A percentile compares a stretch with the other conserved stretches of the same genome.
These are phyloP conservation scores for Penicillium flavigenum DNA, from an alignment of 495 filamentous ascomycete species.

Conservation along the genomic window DNA sequence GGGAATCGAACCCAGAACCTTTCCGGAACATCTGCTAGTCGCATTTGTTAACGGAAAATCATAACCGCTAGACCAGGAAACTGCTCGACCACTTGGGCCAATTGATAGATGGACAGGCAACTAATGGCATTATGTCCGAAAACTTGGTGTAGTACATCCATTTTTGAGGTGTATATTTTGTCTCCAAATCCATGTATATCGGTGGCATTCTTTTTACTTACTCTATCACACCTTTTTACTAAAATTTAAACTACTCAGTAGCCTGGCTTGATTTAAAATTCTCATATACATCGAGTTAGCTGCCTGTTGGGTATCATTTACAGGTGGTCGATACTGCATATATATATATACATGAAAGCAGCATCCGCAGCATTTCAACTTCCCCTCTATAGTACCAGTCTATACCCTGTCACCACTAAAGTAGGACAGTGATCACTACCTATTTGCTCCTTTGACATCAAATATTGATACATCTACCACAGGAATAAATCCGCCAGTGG, in stretches of 20 bases:
- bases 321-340: background rate
- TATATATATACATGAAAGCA: background rate
- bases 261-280: background rate
- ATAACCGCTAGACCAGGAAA: constrained; percentile 19
- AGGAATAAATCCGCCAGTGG: too few relatives aligned
- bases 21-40: constrained; percentile 12
- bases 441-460: too few relatives aligned
- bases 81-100: constrained; percentile 4
- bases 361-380: too few relatives aligned
- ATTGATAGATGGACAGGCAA: background rate
- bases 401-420: too few relatives aligned
- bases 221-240: background rate
- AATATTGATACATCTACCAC: too few relatives aligned
- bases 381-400: too few relatives aligned
- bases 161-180: background rate
- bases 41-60: constrained; percentile 18
- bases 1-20: constrained; percentile 29
- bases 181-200: background rate
- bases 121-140: background rate
- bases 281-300: background rate
- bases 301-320: background rate
- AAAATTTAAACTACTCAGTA: background rate
- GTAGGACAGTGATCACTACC: too few relatives aligned
- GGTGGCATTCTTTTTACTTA: background rate
- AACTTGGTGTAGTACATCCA: background rate